Evolutionary conservation across 805 yeast genomes (phyloP).

Genomic region (Saccharomycopsis schoenii): DNA sequence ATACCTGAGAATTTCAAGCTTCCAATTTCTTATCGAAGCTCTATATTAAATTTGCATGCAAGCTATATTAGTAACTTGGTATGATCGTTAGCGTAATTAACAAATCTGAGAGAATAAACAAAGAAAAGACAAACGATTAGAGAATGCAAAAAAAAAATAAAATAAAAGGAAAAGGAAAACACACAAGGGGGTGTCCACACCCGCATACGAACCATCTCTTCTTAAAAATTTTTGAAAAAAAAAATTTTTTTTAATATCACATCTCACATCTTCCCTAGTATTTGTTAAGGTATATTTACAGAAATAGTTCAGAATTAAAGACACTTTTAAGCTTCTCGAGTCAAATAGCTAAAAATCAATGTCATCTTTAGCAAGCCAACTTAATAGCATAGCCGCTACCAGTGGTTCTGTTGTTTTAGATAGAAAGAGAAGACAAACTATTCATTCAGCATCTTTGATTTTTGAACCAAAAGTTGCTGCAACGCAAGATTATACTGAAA

Average conservation of each 20-base stretch:
- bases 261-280: background rate
- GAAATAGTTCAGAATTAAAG: no score
- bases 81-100: no score
- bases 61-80: no score
- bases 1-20: background rate
- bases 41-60: no score
- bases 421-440: constrained; percentile 73
- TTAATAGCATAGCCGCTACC: constrained; percentile 55
- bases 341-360: background rate
- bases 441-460: constrained; percentile 82
- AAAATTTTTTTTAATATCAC: background rate
- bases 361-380: constrained; percentile 67
- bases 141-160: background rate
- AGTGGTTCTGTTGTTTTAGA: constrained; percentile 71
- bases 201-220: background rate
- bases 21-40: no score
- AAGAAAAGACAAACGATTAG: background rate
- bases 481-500: constrained; percentile 84
- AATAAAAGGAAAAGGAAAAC: background rate
- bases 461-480: constrained; percentile 83
- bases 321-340: background rate
- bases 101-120: no score
- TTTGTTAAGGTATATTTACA: no score
- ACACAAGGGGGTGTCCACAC: background rate
- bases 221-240: background rate